Conservation (phyloP, 2,329 filamentous ascomycete genomes). For the Pseudocercospora fuligena region DNA sequence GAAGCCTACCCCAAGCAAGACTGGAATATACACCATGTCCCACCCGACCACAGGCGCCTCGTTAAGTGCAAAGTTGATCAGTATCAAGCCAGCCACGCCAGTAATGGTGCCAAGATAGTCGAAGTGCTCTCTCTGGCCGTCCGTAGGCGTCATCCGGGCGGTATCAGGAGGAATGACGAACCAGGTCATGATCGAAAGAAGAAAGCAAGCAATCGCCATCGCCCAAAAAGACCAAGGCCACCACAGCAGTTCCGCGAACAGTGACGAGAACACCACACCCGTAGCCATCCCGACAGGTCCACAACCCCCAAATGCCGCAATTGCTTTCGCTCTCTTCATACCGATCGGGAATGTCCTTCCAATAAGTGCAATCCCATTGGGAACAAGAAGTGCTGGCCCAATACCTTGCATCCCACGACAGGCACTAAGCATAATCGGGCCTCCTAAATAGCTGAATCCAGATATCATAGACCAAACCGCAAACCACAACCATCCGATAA, state of each 20-base stretch:
- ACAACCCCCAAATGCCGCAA: slow-evolving; percentile 57
- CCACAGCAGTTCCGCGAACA: slow-evolving; percentile 51
- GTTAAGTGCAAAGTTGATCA: slow-evolving; percentile 72
- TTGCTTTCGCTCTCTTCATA: slow-evolving; percentile 63
- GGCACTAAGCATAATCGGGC: slow-evolving; percentile 45
- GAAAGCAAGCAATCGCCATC: slow-evolving; percentile 46
- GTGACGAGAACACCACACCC: slow-evolving; percentile 47
- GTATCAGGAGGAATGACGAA: slow-evolving; percentile 46
- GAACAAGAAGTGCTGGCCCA: slow-evolving; percentile 66
- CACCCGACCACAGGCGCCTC: slow-evolving; percentile 66
- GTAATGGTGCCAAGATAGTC: slow-evolving; percentile 52
- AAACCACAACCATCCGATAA: slow-evolving; percentile 57
- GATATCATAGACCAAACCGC: slow-evolving; percentile 53
- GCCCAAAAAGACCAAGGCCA: slow-evolving; percentile 60
- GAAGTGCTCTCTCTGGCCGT: slow-evolving; percentile 41
- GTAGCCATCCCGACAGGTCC: slow-evolving; percentile 54
- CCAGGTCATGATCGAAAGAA: slow-evolving; percentile 44
- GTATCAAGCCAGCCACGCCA: slow-evolving; percentile 61
- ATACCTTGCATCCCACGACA: slow-evolving; percentile 52
- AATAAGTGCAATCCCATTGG: slow-evolving; percentile 67
- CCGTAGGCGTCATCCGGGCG: slow-evolving; percentile 2
- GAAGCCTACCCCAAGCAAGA: slow-evolving; percentile 62
- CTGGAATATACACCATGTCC: slow-evolving; percentile 60
- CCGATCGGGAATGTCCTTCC: slow-evolving; percentile 63
- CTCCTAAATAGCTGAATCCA: slow-evolving; percentile 50